phyloP scores from a whole-genome alignment of 768 basidiomycete genomes.

The Lentinula detonsa region DNA sequence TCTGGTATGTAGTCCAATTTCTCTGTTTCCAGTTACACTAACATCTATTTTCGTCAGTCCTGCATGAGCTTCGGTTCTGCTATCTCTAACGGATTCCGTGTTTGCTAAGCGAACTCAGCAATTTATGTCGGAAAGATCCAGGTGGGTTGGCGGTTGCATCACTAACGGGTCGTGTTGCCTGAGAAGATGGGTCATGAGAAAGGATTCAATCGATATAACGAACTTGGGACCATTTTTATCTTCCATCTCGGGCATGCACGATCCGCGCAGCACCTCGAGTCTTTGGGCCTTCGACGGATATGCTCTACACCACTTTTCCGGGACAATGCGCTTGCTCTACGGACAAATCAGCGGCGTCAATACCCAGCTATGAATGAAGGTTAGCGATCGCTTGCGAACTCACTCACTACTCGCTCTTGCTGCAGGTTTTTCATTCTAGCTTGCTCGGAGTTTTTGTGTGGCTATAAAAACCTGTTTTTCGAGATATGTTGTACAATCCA shows the following conservation, averaged over 20 bases:
- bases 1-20: no score
- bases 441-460: background rate
- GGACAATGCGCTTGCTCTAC: background rate
- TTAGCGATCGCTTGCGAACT: background rate
- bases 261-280: background rate
- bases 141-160: background rate
- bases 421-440: background rate
- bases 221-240: background rate
- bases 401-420: background rate
- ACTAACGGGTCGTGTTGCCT: background rate
- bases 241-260: background rate
- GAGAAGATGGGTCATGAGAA: background rate
- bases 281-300: background rate
- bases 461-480: background rate
- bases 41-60: no score
- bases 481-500: background rate
- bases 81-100: no score
- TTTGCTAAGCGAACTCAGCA: no score
- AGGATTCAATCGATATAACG: background rate
- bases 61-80: no score
- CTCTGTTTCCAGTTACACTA: no score
- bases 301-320: background rate
- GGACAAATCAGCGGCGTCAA: background rate
- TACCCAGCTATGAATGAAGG: constrained; percentile 5
- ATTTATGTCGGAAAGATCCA: background rate